Evolutionary conservation across 2,329 filamentous ascomycete species (phyloP), one percentile per base, ranked within the genome.

Genomic region (Claviceps arundinis): DNA sequence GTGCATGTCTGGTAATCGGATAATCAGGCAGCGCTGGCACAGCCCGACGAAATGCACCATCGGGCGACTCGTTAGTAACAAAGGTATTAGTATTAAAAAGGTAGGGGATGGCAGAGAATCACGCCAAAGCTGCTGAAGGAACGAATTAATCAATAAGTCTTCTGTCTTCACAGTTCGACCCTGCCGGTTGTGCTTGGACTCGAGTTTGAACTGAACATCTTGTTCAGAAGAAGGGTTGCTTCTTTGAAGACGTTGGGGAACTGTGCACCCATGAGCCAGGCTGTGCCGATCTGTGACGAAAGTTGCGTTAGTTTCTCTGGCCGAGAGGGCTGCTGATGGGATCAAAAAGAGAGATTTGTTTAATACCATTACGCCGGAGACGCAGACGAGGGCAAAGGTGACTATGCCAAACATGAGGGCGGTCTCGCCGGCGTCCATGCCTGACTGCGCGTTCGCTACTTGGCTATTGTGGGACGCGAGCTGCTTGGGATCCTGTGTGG

Each of bases 231-330:
- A 19, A 56, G 53, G 48, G 58, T 58, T 9, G 57, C 52, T 46
- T 68, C 60, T 38, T 56, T 55, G 38, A 64, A 63, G 22, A 67
- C 52, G 24, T 62, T 58, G 65, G 95, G 88, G 67, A 95, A 93
- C 53, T 85, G 79, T 34, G 89, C 89, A 52, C 91, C 90, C 57
- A 90, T 75, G 49, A 85, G 70, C 78, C 82, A 95, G 9, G 91
- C 91, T 41, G 78, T 70, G 51, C 81, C 81, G 58, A 95, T 70
- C 90, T 96, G 60, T 50, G 42, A 26, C 13, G 8, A 17, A 8
- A 40, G 2, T 14, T 13, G 50, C 24, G 48, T 53, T 48, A 52
- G 47, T n/a, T 48, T 46, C 3, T 34, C 30, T 24, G 14, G 16
- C 22, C 37, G 17, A 11, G 2, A 26, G 17, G 49, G 13, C 7